These are phyloP conservation scores for Syzygium syzygioides DNA, from an alignment of 441 rosid species.

Conservation along the genomic window DNA sequence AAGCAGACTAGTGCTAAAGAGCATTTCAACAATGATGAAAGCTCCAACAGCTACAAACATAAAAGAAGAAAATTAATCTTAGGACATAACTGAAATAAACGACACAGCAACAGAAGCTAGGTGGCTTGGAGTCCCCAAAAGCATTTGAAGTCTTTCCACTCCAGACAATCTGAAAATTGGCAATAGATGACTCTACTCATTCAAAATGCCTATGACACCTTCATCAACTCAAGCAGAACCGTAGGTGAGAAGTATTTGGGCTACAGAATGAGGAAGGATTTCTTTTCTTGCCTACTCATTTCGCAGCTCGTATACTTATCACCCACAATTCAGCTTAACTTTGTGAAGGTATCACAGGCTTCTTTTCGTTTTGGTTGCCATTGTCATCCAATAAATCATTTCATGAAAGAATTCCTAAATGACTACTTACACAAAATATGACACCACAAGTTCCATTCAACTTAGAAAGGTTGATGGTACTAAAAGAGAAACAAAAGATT, in stretches of 20 bases:
- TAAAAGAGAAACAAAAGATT: background rate
- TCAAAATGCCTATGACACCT: background rate
- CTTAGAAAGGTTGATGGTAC: background rate
- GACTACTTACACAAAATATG: background rate
- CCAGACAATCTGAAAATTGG: background rate
- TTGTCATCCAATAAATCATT: background rate
- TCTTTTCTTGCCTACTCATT: background rate
- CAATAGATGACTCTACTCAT: background rate
- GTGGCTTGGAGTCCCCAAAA: background rate
- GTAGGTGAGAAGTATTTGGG: background rate
- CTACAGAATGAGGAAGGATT: background rate
- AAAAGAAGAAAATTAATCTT: constrained; percentile 1
- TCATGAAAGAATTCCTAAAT: background rate
- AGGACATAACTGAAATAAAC: background rate
- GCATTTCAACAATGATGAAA: constrained; percentile 75
- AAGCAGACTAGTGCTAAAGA: constrained; percentile 72
- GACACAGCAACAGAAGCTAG: background rate
- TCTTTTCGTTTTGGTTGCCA: background rate
- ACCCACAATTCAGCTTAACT: background rate
- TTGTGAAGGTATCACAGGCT: background rate
- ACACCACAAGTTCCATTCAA: background rate
- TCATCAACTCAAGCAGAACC: background rate
- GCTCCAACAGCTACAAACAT: constrained; percentile 50
- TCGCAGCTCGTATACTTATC: background rate
- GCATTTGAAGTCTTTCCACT: background rate